These are phyloP conservation scores for Tulasnella sp. DNA, from an alignment of 768 basidiomycete genomes.

Conservation along the genomic window DNA sequence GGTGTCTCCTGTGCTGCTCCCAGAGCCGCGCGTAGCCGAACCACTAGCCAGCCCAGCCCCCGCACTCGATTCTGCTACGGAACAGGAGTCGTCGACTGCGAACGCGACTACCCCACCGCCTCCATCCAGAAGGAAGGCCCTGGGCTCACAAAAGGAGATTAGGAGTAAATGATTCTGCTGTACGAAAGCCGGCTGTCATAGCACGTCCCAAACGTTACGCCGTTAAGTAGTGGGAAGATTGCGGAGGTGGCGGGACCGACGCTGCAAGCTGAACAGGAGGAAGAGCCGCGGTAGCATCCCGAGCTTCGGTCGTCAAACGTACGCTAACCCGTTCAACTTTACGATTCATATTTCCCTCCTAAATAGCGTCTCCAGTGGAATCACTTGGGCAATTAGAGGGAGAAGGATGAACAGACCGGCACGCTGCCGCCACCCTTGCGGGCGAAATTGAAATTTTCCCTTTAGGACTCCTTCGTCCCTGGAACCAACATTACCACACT, in stretches of 20 bases:
- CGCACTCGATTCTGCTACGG: no score
- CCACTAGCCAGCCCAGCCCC: no score
- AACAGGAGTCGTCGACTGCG: no score
- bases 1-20: no score
- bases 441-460: background rate
- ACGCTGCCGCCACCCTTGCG: background rate
- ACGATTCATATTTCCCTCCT: background rate
- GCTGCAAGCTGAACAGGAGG: background rate
- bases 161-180: slow-evolving; percentile 14
- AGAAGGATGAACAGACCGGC: background rate
- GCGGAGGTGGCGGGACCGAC: background rate
- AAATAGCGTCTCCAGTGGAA: background rate
- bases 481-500: no score
- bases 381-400: background rate
- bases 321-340: background rate
- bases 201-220: background rate
- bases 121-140: no score
- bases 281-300: background rate
- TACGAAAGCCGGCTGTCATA: slow-evolving; percentile 22
- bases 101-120: no score
- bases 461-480: background rate
- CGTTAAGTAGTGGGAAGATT: background rate
- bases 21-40: no score
- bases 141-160: no score
- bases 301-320: background rate